Base-by-base conservation (phyloP, 2,329 filamentous ascomycete genomes). In the Chalaropsis thielavioides region DNA sequence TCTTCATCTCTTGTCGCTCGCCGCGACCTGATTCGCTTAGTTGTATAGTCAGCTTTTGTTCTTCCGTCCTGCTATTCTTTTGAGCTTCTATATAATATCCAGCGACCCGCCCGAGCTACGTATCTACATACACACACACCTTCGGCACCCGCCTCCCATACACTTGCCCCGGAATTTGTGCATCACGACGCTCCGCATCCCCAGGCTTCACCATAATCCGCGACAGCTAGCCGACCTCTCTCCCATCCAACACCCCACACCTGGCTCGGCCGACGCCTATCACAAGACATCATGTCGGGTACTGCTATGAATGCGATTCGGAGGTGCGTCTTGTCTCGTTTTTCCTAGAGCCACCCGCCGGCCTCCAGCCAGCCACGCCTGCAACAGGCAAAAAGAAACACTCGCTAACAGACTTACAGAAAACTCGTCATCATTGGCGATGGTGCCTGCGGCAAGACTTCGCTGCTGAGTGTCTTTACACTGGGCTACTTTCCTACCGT, bases 371-470 rank as follows among this genome's bases (percentile, higher is more conserved):
- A 11, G 22, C 49, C 49, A 54, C 15, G 24, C 11, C 19, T 8
- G 41, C 35, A 31, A 19, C 27, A 43, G n/a, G 44, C 43, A 22
- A 19, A 19, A 19, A 5, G n/a, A 46, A 19, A n/a, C 15, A 1
- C 43, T 17, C n/a, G n/a, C 43, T 46, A 8, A 46, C 43, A 46
- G 1, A 40, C 13, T 35, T 27, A 44, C 73, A 96, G 92, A 80
- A 96, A 96, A 79, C 81, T 96, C 73, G 92, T 96, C 72, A 96
- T 96, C 71, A 96, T 96, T 72, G 92, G 92, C 68, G 92, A 96
- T 73, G 94, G 94, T 79, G 94, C 94, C 70, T 99, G 94, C 77
- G 94, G 94, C 72, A 99, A 99, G 81, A 99, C 94, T 63, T 95
- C 90, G 84, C 79, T 99, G 72, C 80, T 99, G 70, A 96, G 92